Evolutionary conservation across 805 yeast species (phyloP).

Genomic region (Metschnikowia santaceciliae): DNA sequence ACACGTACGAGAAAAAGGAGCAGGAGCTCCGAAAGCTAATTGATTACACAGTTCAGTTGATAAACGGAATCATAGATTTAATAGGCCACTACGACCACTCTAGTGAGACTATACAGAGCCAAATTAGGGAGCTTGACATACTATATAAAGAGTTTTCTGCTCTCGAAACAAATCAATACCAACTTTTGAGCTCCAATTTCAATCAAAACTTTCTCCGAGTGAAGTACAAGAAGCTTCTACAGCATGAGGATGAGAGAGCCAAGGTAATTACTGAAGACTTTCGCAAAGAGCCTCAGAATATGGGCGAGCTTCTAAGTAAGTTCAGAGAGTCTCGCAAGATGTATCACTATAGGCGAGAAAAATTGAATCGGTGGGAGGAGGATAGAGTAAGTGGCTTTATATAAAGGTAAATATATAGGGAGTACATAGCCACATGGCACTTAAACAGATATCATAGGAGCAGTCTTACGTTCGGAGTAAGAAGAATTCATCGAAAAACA

Average conservation of each 20-base stretch:
- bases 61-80: slow-evolving; percentile 22
- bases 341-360: slow-evolving; percentile 36
- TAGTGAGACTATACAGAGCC: slow-evolving; percentile 21
- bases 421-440: too few relatives aligned
- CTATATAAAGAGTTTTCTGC: slow-evolving; percentile 31
- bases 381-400: slow-evolving; percentile 41
- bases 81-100: slow-evolving; percentile 17
- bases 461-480: too few relatives aligned
- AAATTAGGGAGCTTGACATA: slow-evolving; percentile 21
- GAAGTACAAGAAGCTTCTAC: slow-evolving; percentile 10
- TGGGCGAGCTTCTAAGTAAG: slow-evolving; percentile 16
- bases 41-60: slow-evolving; percentile 13
- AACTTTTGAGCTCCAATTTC: slow-evolving; percentile 34
- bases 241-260: slow-evolving; percentile 6
- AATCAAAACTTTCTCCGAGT: slow-evolving; percentile 23
- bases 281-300: slow-evolving; percentile 9
- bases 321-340: slow-evolving; percentile 23
- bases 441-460: too few relatives aligned
- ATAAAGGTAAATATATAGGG: neutral
- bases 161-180: slow-evolving; percentile 37
- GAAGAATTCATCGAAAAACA: too few relatives aligned
- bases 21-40: slow-evolving; percentile 17
- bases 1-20: slow-evolving; percentile 21
- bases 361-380: slow-evolving; percentile 40
- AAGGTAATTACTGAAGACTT: neutral